phyloP scores from a whole-genome alignment of 2,329 filamentous ascomycete genomes.

The Cercospora sp. region DNA sequence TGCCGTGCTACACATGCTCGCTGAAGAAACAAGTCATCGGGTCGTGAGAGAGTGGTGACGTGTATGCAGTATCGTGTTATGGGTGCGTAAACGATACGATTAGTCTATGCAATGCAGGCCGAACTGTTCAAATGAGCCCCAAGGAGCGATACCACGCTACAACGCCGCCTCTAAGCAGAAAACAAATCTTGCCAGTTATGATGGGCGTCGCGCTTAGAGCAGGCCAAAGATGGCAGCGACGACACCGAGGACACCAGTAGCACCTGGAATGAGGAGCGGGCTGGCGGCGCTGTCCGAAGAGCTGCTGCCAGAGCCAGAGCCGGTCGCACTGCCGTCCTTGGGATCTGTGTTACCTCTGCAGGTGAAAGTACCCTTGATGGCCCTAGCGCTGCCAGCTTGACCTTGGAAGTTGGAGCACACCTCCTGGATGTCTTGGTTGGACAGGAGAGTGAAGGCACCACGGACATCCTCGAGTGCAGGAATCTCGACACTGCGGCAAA shows the following conservation, averaged over 20 bases:
- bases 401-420: constrained; percentile 46
- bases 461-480: constrained; percentile 53
- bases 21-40: constrained; percentile 23
- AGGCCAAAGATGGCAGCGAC: constrained; percentile 50
- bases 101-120: constrained; percentile 39
- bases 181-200: constrained; percentile 22
- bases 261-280: constrained; percentile 44
- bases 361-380: constrained; percentile 47
- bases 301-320: constrained; percentile 29
- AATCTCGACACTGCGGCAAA: constrained; percentile 62
- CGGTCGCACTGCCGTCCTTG: constrained; percentile 39
- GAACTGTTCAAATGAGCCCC: constrained; percentile 28
- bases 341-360: constrained; percentile 43
- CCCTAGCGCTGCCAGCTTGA: constrained; percentile 42
- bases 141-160: constrained; percentile 22
- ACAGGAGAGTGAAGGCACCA: constrained; percentile 55
- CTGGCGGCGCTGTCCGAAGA: constrained; percentile 42
- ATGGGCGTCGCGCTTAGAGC: constrained; percentile 40
- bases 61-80: constrained; percentile 23
- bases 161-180: constrained; percentile 26
- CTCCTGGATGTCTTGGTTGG: constrained; percentile 43
- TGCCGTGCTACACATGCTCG: constrained; percentile 22
- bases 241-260: constrained; percentile 49
- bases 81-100: constrained; percentile 33
- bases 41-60: constrained; percentile 23